Conservation (phyloP, 208 protist genomes). For the Trypanosoma boissoni region DNA sequence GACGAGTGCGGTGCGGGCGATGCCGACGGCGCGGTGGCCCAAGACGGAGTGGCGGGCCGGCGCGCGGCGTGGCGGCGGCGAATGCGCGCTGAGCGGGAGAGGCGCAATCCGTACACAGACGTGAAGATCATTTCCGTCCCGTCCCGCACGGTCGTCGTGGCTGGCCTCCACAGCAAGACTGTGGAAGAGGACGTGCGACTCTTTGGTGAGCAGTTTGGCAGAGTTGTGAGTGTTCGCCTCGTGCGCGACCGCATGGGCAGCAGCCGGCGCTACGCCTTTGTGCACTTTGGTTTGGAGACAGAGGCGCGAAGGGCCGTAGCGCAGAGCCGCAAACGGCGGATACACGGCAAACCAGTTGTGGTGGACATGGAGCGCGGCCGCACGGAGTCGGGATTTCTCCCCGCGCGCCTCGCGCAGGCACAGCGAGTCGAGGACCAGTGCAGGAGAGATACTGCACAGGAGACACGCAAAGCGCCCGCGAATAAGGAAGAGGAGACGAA, state of each 20-base stretch:
- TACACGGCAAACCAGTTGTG: conserved; percentile 58
- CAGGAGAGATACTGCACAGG: too few relatives aligned
- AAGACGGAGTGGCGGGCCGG: neutral
- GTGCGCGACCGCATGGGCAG: conserved; percentile 45
- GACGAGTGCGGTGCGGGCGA: conserved; percentile 4
- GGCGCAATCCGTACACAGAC: conserved; percentile 56
- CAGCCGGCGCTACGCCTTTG: conserved; percentile 79
- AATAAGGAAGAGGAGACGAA: neutral
- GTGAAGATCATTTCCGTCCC: conserved; percentile 66
- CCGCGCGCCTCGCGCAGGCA: conserved; percentile 44
- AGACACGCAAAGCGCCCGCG: neutral
- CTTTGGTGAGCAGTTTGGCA: conserved; percentile 85
- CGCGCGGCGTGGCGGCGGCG: conserved; percentile 9
- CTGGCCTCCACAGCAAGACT: conserved; percentile 55
- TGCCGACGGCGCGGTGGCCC: neutral
- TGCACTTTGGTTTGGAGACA: conserved; percentile 68
- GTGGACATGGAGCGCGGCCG: conserved; percentile 75
- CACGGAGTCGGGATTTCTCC: conserved; percentile 57
- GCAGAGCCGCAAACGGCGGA: conserved; percentile 47
- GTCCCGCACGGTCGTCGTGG: conserved; percentile 60
- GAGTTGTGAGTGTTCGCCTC: conserved; percentile 60
- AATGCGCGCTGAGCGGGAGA: conserved; percentile 28
- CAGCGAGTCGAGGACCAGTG: neutral
- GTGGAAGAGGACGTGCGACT: conserved; percentile 75
- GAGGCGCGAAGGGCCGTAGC: conserved; percentile 61